Evolutionary conservation across 768 basidiomycete species (phyloP).

Genomic region (Mycena olivaceomarginata): DNA sequence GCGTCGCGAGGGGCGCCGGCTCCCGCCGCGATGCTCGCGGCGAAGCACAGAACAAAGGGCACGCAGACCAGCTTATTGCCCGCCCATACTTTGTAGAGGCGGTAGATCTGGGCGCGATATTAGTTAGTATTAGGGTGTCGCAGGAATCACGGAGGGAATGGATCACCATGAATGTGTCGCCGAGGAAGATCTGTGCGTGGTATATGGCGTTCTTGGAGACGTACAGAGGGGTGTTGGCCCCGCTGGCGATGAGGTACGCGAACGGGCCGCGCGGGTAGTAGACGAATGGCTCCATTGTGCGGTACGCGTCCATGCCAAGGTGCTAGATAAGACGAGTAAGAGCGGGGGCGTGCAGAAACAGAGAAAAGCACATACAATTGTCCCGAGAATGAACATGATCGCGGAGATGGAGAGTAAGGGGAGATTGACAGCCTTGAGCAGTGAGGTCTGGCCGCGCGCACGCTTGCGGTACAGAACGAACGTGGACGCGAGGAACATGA

Average conservation of each 20-base stretch:
- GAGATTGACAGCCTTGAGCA: not conserved
- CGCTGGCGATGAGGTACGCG: constrained; percentile 17
- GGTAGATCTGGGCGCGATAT: constrained; percentile 4
- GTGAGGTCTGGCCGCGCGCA: not conserved
- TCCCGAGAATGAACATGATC: constrained; percentile 12
- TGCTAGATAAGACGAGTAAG: not conserved
- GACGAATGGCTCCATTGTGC: constrained; percentile 15
- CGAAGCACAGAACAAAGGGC: constrained; percentile 16
- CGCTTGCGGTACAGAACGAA: constrained; percentile 29
- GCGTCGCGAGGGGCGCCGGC: not conserved
- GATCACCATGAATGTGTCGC: constrained; percentile 42
- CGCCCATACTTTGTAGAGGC: constrained; percentile 17
- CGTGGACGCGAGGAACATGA: constrained; percentile 35
- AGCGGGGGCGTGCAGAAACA: not conserved
- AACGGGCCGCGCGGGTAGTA: constrained; percentile 4
- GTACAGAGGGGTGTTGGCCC: constrained; percentile 13
- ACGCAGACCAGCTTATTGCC: not conserved
- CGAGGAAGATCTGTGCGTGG: constrained; percentile 35
- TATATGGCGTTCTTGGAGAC: constrained; percentile 39
- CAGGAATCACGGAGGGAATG: not conserved
- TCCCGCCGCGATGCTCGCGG: constrained; percentile 17
- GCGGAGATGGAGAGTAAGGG: constrained; percentile 20
- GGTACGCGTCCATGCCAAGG: constrained; percentile 23
- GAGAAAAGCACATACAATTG: constrained; percentile 1
- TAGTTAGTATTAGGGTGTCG: not conserved